These are phyloP conservation scores for Diplotaxis tenuifolia DNA, from an alignment of 345 rosid genomes.

Conservation along the genomic window DNA sequence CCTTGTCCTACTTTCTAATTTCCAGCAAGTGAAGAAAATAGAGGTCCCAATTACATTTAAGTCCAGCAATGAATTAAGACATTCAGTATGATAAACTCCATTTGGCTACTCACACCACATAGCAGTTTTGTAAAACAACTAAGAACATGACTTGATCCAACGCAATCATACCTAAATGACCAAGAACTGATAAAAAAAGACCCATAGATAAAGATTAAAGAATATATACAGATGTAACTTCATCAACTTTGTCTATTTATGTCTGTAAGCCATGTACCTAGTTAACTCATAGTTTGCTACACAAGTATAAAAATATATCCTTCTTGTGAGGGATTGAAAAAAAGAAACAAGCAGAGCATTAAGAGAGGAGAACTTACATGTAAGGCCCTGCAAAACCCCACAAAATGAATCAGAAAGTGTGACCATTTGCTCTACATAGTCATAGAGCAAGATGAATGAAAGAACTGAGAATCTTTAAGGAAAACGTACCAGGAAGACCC, in stretches of 20 bases:
- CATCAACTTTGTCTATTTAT: neutral
- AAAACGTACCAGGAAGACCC: conserved; percentile 84
- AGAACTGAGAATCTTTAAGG: neutral
- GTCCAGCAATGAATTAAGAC: conserved; percentile 5
- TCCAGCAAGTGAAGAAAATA: neutral
- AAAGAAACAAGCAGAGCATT: neutral
- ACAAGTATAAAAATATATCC: neutral
- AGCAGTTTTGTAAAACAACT: neutral
- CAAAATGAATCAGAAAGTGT: conserved; percentile 2
- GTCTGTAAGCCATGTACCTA: neutral
- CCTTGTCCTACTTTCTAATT: neutral
- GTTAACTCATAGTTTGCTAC: neutral
- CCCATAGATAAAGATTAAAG: neutral
- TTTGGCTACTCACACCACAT: neutral
- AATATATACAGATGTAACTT: neutral
- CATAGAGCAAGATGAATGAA: neutral
- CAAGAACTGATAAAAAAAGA: neutral
- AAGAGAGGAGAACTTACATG: neutral
- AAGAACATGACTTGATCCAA: neutral
- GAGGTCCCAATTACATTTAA: neutral
- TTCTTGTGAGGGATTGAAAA: neutral
- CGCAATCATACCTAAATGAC: neutral
- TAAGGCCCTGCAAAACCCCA: conserved; percentile 54
- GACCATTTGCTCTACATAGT: neutral
- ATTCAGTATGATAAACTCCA: neutral